phyloP scores from a whole-genome alignment of 192 early-diverging fungal genomes.

The Coemansia umbellata region DNA sequence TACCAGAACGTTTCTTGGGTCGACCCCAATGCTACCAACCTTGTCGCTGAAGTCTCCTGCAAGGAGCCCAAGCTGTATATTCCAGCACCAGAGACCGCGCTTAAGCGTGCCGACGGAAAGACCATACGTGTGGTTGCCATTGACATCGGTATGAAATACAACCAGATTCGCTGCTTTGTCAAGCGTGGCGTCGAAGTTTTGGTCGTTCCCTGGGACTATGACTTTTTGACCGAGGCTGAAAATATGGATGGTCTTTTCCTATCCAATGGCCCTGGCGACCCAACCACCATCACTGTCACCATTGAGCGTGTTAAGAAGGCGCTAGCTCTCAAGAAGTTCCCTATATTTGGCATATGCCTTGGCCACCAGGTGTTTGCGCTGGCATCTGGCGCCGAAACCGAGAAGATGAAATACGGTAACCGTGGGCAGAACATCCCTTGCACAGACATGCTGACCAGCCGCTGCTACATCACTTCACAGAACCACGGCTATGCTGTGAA shows the following conservation, averaged over 20 bases:
- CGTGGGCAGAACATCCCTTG: constrained; percentile 99
- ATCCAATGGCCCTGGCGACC: constrained; percentile 98
- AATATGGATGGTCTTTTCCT: constrained; percentile 80
- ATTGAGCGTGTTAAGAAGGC: constrained; percentile 71
- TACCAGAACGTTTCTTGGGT: constrained; percentile 84
- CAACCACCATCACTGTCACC: constrained; percentile 73
- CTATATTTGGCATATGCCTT: constrained; percentile 99
- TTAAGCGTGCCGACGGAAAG: constrained; percentile 52
- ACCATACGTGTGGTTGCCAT: constrained; percentile 85
- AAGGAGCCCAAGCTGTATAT: constrained; percentile 73
- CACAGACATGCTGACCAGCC: constrained; percentile 89
- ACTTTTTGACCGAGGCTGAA: constrained; percentile 68
- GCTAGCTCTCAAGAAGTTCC: constrained; percentile 68
- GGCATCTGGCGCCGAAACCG: constrained; percentile 86
- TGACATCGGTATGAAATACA: constrained; percentile 98
- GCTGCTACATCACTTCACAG: constrained; percentile 98
- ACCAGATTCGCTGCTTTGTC: constrained; percentile 98
- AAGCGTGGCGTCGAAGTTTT: constrained; percentile 90
- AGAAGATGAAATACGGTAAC: constrained; percentile 99
- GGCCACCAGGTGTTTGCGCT: constrained; percentile 96
- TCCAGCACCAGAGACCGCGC: constrained; percentile 58
- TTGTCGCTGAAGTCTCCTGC: constrained; percentile 94
- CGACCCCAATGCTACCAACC: constrained; percentile 89
- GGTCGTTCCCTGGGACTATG: constrained; percentile 96
- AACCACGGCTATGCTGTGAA: constrained; percentile 99